A percentile compares a stretch with the other conserved stretches of the same genome.
phyloP scores from a whole-genome alignment of 2,329 filamentous ascomycete genomes.

The Chaetomium sp. region DNA sequence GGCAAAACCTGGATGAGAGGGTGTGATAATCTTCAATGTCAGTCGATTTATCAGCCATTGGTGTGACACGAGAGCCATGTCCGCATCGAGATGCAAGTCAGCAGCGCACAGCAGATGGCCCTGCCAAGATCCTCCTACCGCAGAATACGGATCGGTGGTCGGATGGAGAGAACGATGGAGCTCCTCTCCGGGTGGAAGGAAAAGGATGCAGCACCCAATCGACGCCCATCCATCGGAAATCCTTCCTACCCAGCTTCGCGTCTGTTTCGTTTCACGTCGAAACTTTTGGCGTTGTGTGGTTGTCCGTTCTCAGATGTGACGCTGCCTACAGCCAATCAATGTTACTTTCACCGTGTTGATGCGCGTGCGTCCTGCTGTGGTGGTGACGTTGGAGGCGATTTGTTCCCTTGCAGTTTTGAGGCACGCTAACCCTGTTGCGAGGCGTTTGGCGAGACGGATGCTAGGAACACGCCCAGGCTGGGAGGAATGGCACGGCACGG shows the following conservation, averaged over 20 bases:
- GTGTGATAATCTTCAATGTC: background rate
- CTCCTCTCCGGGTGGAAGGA: background rate
- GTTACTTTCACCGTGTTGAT: background rate
- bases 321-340: slow-evolving; percentile 20
- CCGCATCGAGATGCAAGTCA: background rate
- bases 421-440: slow-evolving; percentile 21
- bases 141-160: background rate
- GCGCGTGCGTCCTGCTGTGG: slow-evolving; percentile 4
- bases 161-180: background rate
- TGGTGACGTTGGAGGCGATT: slow-evolving; percentile 17
- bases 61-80: slow-evolving; percentile 1
- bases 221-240: background rate
- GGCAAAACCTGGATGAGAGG: background rate
- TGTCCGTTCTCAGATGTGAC: slow-evolving; percentile 11
- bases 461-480: slow-evolving; percentile 24
- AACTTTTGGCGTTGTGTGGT: slow-evolving; percentile 25
- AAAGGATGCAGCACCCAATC: slow-evolving; percentile 1
- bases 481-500: slow-evolving; percentile 3
- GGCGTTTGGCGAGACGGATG: slow-evolving; percentile 16
- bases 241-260: slow-evolving; percentile 6
- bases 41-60: background rate
- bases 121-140: background rate
- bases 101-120: background rate
- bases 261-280: slow-evolving; percentile 31
- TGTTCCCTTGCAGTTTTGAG: slow-evolving; percentile 35